phyloP scores from a whole-genome alignment of 2,329 filamentous ascomycete species.

The Aureobasidium namibiae region DNA sequence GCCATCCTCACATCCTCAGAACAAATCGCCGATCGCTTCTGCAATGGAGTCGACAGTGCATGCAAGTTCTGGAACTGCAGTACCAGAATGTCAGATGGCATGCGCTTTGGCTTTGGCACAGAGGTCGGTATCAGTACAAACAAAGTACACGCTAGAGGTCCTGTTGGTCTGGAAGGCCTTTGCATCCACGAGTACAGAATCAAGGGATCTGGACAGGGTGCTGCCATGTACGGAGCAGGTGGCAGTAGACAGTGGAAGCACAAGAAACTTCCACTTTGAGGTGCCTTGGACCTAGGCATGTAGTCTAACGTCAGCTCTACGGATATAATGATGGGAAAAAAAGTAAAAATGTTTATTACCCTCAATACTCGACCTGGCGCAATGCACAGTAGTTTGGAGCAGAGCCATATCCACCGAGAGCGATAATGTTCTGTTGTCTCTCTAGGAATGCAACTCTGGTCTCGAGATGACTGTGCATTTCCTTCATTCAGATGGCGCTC shows the following conservation, averaged over 20 bases:
- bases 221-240: conserved; percentile 58
- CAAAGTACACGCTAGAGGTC: conserved; percentile 91
- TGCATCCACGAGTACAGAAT: conserved; percentile 98
- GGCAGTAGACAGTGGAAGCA: conserved; percentile 51
- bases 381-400: too few relatives aligned
- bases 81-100: conserved; percentile 89
- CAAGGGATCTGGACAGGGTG: conserved; percentile 73
- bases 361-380: too few relatives aligned
- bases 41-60: conserved; percentile 76
- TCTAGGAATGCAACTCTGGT: too few relatives aligned
- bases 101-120: conserved; percentile 94
- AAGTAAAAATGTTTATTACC: neutral
- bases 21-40: conserved; percentile 68
- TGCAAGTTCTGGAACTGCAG: conserved; percentile 97
- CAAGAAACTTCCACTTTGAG: conserved; percentile 34
- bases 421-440: too few relatives aligned
- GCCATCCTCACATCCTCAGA: conserved; percentile 68
- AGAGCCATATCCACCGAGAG: too few relatives aligned
- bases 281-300: neutral
- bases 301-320: neutral
- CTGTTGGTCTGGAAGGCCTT: conserved; percentile 86
- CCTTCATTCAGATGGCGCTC: too few relatives aligned
- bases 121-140: conserved; percentile 98
- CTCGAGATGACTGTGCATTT: too few relatives aligned
- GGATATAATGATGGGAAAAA: neutral